Evolutionary conservation across 345 rosid species (phyloP).

Genomic region (Eucalyptus victrix): DNA sequence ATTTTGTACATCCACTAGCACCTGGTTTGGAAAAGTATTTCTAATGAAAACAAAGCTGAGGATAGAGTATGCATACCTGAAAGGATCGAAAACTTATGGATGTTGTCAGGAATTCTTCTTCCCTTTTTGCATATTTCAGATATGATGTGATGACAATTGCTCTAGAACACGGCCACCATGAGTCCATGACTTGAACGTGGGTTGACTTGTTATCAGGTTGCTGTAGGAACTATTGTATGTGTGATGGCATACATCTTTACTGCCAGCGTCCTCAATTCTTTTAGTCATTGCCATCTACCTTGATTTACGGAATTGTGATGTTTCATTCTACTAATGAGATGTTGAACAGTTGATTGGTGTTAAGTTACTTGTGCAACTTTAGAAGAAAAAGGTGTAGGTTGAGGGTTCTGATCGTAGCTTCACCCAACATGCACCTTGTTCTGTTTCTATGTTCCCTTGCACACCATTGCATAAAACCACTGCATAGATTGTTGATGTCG

Average conservation of each 20-base stretch:
- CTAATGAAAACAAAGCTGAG: neutral
- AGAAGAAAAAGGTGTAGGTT: neutral
- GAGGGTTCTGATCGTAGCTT: neutral
- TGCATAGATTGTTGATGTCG: neutral
- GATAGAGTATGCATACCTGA: neutral
- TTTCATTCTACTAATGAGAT: neutral
- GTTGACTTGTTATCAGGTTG: neutral
- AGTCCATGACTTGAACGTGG: neutral
- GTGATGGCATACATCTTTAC: neutral
- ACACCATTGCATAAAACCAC: neutral
- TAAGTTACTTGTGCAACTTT: neutral
- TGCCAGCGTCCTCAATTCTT: neutral
- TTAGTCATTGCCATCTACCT: neutral
- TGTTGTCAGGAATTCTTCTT: neutral
- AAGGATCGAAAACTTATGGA: neutral
- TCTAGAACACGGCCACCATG: neutral
- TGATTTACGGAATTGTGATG: neutral
- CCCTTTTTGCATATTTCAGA: neutral
- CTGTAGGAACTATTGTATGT: neutral
- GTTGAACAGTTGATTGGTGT: neutral
- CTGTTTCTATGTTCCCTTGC: neutral
- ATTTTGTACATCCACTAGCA: neutral
- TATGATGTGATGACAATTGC: neutral
- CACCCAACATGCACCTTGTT: no score
- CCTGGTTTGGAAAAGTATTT: neutral